phyloP scores from a whole-genome alignment of 306 rosid genomes.

The Glycine soja region DNA sequence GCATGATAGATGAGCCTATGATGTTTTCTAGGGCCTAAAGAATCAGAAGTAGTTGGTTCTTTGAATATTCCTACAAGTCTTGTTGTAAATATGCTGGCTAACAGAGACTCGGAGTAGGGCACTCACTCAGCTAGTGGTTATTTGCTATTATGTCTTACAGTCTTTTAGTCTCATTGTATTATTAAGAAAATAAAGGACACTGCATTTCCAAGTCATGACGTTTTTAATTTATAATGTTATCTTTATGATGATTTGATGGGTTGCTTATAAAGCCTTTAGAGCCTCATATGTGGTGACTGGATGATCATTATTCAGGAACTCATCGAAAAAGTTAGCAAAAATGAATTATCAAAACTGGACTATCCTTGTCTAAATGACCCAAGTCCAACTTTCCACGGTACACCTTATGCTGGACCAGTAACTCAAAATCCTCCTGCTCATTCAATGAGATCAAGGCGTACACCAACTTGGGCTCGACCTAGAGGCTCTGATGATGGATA shows the following conservation, averaged over 20 bases:
- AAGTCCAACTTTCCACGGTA: slow-evolving; percentile 73
- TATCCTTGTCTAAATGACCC: slow-evolving; percentile 95
- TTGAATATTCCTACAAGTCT: slow-evolving; percentile 18
- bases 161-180: slow-evolving; percentile 19
- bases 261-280: slow-evolving; percentile 38
- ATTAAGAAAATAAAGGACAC: slow-evolving; percentile 28
- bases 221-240: not conserved
- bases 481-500: slow-evolving; percentile 91
- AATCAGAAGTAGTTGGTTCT: slow-evolving; percentile 16
- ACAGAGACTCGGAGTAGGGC: not conserved
- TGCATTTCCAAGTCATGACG: slow-evolving; percentile 9
- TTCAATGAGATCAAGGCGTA: slow-evolving; percentile 87
- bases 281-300: slow-evolving; percentile 35
- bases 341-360: slow-evolving; percentile 83
- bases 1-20: slow-evolving; percentile 24
- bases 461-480: slow-evolving; percentile 93
- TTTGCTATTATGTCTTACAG: not conserved
- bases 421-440: slow-evolving; percentile 67
- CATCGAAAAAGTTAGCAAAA: slow-evolving; percentile 77
- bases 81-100: slow-evolving; percentile 35
- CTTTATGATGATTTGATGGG: not conserved
- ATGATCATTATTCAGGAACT: slow-evolving; percentile 71
- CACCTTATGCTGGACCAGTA: slow-evolving; percentile 56
- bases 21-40: slow-evolving; percentile 36
- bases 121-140: slow-evolving; percentile 6